Evolutionary conservation across 192 early-diverging fungal species (phyloP).

Genomic region (Mycoemilia scoparia): DNA sequence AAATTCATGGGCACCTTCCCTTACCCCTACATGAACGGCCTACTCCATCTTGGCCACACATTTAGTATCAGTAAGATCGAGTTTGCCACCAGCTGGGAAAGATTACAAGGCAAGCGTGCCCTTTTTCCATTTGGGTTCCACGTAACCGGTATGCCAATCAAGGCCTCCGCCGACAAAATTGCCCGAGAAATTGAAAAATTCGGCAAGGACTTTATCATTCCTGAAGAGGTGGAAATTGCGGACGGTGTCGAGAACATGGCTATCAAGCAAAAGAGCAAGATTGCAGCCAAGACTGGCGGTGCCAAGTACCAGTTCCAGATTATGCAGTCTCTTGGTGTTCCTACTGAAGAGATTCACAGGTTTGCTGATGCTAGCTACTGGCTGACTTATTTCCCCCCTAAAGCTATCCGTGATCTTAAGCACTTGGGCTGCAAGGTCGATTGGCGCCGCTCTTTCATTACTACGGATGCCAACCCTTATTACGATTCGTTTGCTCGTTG

Average conservation of each 20-base stretch:
- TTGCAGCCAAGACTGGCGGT: slow-evolving; percentile 65
- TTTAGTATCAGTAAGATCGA: slow-evolving; percentile 93
- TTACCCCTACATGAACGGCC: slow-evolving; percentile 93
- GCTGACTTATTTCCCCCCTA: slow-evolving; percentile 87
- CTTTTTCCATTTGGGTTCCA: slow-evolving; percentile 97
- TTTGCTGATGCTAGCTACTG: slow-evolving; percentile 85
- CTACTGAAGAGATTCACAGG: slow-evolving; percentile 72
- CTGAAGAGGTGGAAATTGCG: slow-evolving; percentile 14
- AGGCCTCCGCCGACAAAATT: slow-evolving; percentile 43
- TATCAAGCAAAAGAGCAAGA: slow-evolving; percentile 68
- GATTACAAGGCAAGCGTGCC: slow-evolving; percentile 77
- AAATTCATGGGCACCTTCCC: slow-evolving; percentile 94
- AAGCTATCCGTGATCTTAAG: slow-evolving; percentile 60
- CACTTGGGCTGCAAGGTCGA: slow-evolving; percentile 69
- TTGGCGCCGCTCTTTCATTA: slow-evolving; percentile 94
- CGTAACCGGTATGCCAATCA: slow-evolving; percentile 98
- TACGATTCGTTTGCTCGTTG: slow-evolving; percentile 96
- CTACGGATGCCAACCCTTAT: slow-evolving; percentile 94
- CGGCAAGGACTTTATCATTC: slow-evolving; percentile 24
- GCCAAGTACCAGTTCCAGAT: slow-evolving; percentile 93
- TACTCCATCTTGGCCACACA: slow-evolving; percentile 88
- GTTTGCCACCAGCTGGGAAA: slow-evolving; percentile 85
- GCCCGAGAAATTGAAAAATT: slow-evolving; percentile 29
- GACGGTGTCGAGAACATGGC: slow-evolving; percentile 24
- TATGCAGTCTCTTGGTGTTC: slow-evolving; percentile 75